Evolutionary conservation across 495 filamentous ascomycete genomes (phyloP), one percentile per base, ranked within the genome.

Genomic region (Sabuloglossum arenarium): DNA sequence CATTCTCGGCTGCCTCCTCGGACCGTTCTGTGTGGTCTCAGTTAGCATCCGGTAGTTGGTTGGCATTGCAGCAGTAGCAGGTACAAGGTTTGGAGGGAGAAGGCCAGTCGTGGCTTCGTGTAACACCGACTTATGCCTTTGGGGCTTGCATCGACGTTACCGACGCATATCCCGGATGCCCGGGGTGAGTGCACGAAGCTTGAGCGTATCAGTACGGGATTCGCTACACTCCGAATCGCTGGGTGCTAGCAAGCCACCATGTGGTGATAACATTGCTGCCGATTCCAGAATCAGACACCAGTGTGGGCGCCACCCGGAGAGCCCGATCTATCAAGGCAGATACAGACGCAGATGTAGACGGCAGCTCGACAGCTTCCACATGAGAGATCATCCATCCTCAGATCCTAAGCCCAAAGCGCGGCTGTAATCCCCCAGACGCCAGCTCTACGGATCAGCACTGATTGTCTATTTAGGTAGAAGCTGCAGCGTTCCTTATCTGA

Each of bases 401-500:
- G n/a, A n/a, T n/a, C n/a, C n/a, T n/a, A n/a, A n/a, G n/a, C n/a
- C n/a, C n/a, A n/a, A n/a, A n/a, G n/a, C n/a, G n/a, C n/a, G n/a
- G n/a, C n/a, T 1, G 47, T 6, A 28, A 6, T 29, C 12, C 25
- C 47, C 47, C 25, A 16, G 47, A n/a, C 47, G 8, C 24, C 9
- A 51, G 12, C 11, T 1, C 24, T 30, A 19, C 47, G 23, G 47
- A 51, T 30, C 47, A 51, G 47, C 47, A 19, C 27, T 6, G 14
- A 51, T 28, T 29, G 6, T 51, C 47, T 51, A 51, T 51, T 29
- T 30, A 51, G 47, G 47, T 51, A 51, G 47, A 51, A 51, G 28
- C 47, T 51, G 23, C 47, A 19, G 28, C 25, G 24, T 11, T 16
- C 47, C 47, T 51, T 51, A 51, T 51, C 28, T 30, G 47, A 16